These are phyloP conservation scores for Jasminum sambac DNA, from an alignment of 257 asterid species.

Conservation along the genomic window DNA sequence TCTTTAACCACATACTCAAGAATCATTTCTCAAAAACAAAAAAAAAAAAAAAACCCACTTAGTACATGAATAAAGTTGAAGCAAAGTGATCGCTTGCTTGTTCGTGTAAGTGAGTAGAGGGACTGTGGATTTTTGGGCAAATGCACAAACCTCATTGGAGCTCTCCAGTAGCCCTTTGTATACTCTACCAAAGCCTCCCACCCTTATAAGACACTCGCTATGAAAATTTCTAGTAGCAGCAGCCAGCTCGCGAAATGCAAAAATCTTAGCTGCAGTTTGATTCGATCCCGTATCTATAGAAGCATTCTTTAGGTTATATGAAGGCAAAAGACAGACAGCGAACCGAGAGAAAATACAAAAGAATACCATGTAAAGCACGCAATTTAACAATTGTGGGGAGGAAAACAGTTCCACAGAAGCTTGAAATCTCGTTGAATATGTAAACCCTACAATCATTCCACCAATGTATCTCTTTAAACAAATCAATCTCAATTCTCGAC, in stretches of 20 bases:
- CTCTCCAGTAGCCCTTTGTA: constrained; percentile 79
- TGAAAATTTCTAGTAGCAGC: constrained; percentile 76
- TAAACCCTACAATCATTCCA: no score
- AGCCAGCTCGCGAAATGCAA: constrained; percentile 76
- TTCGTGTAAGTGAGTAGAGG: background rate
- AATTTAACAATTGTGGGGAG: no score
- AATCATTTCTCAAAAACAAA: no score
- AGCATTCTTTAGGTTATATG: constrained; percentile 48
- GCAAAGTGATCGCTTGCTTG: background rate
- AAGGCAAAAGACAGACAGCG: constrained; percentile 22
- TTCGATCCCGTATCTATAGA: constrained; percentile 53
- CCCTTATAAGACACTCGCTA: constrained; percentile 69
- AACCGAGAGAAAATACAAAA: constrained; percentile 18
- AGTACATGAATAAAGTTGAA: background rate
- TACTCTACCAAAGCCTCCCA: constrained; percentile 96
- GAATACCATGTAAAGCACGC: constrained; percentile 8
- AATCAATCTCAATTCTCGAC: no score
- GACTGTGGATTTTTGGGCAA: background rate
- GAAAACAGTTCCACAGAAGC: no score
- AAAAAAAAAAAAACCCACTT: no score
- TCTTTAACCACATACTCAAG: no score
- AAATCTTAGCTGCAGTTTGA: constrained; percentile 78
- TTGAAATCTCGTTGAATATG: no score
- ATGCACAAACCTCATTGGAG: constrained; percentile 54
- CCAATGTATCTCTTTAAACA: no score